Percentiles rank a stretch among this genome's conserved stretches.
These are phyloP conservation scores for Gymnopus androsaceus DNA, from an alignment of 1,284 basidiomycete genomes.

Conservation along the genomic window DNA sequence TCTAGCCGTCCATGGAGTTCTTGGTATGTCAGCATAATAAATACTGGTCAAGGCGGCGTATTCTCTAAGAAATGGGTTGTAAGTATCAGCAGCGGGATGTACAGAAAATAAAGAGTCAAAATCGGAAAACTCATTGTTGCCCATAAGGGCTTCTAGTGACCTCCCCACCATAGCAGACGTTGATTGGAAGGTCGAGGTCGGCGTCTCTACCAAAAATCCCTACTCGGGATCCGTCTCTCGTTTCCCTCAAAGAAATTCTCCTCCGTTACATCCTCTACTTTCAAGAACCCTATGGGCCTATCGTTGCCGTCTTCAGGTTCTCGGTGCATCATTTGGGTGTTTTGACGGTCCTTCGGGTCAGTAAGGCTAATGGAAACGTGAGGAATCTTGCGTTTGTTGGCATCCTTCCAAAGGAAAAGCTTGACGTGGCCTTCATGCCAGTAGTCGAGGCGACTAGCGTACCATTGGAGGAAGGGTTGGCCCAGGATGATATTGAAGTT, in stretches of 20 bases:
- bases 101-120: slow-evolving; percentile 17
- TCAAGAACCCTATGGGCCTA: too few relatives aligned
- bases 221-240: slow-evolving; percentile 17
- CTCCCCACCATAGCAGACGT: slow-evolving; percentile 20
- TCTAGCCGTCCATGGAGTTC: neutral
- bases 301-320: neutral
- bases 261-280: too few relatives aligned
- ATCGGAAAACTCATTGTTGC: slow-evolving; percentile 18
- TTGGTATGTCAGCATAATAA: neutral
- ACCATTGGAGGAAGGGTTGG: slow-evolving; percentile 22
- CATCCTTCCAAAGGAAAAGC: slow-evolving; percentile 25
- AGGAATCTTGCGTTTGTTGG: neutral
- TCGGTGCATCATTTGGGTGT: neutral
- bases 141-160: slow-evolving; percentile 19
- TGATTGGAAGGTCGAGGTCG: slow-evolving; percentile 15
- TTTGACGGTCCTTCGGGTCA: neutral
- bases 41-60: neutral
- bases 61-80: slow-evolving; percentile 10
- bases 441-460: slow-evolving; percentile 24
- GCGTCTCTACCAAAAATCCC: slow-evolving; percentile 21
- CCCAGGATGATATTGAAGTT: slow-evolving; percentile 10
- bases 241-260: neutral
- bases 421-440: slow-evolving; percentile 10
- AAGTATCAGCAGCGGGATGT: slow-evolving; percentile 18
- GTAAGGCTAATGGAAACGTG: neutral